Percentiles rank a stretch among this genome's conserved stretches.
phyloP scores from a whole-genome alignment of 2,329 filamentous ascomycete genomes.

The Exserohilum turcica region DNA sequence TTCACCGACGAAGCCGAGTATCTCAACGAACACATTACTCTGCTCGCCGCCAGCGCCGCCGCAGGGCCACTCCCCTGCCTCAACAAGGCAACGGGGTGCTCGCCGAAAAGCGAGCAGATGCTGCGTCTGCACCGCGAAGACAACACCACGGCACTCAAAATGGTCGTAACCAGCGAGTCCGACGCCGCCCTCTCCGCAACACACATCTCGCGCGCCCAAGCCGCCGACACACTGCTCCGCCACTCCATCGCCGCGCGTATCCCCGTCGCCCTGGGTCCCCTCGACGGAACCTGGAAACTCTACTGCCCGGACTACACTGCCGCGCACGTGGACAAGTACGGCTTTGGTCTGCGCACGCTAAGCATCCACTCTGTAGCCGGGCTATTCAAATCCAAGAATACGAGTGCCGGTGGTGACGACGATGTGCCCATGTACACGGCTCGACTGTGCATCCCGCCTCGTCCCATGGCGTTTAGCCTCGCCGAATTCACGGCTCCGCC shows the following conservation, averaged over 20 bases:
- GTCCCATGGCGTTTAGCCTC: slow-evolving; percentile 29
- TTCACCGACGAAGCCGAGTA: slow-evolving; percentile 34
- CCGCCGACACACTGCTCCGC: slow-evolving; percentile 26
- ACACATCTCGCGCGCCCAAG: slow-evolving; percentile 1
- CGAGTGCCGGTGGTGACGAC: not conserved
- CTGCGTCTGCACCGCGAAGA: slow-evolving; percentile 23
- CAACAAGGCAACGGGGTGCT: slow-evolving; percentile 36
- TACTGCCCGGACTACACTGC: slow-evolving; percentile 35
- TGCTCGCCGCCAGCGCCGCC: slow-evolving; percentile 12
- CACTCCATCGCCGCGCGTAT: slow-evolving; percentile 24
- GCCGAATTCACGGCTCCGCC: slow-evolving; percentile 28
- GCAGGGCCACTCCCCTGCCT: slow-evolving; percentile 29
- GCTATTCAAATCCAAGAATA: not conserved
- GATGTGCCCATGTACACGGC: slow-evolving; percentile 26
- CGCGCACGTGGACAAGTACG: slow-evolving; percentile 37
- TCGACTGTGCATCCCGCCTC: slow-evolving; percentile 34
- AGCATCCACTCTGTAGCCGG: slow-evolving; percentile 25
- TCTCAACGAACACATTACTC: slow-evolving; percentile 17
- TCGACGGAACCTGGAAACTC: slow-evolving; percentile 34
- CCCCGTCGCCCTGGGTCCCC: slow-evolving; percentile 31
- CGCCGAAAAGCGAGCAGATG: slow-evolving; percentile 29
- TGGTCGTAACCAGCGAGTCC: not conserved
- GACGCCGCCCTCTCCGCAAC: slow-evolving; percentile 4
- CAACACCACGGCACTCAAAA: not conserved
- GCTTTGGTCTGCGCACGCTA: slow-evolving; percentile 33